Conservation (phyloP, 257 asterid species). For the Nicotiana benthamiana region DNA sequence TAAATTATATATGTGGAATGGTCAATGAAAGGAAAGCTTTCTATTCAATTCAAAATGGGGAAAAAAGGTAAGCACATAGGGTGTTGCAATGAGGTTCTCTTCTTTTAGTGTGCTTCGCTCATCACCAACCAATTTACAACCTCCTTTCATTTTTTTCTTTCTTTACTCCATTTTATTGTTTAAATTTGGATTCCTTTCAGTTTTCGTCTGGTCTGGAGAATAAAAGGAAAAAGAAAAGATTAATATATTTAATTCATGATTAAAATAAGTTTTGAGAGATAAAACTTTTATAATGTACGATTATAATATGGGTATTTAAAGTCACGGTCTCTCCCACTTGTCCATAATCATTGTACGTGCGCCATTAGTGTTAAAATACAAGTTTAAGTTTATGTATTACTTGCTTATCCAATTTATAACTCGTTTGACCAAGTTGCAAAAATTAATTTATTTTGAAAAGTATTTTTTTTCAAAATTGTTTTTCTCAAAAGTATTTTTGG, state of each 20-base stretch:
- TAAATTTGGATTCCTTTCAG: background rate
- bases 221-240: background rate
- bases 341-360: background rate
- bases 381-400: background rate
- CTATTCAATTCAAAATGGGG: background rate
- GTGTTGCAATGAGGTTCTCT: conserved; percentile 28
- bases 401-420: conserved; percentile 7
- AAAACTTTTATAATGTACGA: background rate
- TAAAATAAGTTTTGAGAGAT: background rate
- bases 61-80: background rate
- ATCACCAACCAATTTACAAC: conserved; percentile 21
- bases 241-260: background rate
- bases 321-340: background rate
- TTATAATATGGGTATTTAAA: background rate
- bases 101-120: conserved; percentile 23
- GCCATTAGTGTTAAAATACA: background rate
- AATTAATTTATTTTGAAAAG: too few species aligned
- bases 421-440: too few species aligned
- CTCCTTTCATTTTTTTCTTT: background rate
- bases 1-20: background rate
- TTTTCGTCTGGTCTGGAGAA: background rate
- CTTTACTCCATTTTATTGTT: background rate
- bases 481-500: too few species aligned
- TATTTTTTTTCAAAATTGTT: too few species aligned
- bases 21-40: background rate